phyloP scores from a whole-genome alignment of 1,284 basidiomycete genomes.

The Polyporus tsugae region DNA sequence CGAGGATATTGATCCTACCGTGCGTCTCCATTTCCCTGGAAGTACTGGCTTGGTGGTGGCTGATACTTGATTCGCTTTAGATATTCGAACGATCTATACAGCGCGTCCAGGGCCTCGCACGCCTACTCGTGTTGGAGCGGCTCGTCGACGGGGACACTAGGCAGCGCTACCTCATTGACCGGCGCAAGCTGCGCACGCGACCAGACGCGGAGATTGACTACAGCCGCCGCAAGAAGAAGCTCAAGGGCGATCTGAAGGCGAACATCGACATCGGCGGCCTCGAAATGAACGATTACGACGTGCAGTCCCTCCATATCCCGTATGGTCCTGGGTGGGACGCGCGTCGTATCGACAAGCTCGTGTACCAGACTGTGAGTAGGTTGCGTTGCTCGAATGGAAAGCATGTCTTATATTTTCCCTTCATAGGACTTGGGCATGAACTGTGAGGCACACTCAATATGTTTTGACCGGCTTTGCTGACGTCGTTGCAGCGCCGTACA shows the following conservation, averaged over 20 bases:
- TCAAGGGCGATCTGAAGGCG: conserved; percentile 62
- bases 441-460: conserved; percentile 47
- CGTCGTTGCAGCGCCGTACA: conserved; percentile 55
- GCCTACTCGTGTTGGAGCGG: conserved; percentile 66
- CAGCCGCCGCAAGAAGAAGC: conserved; percentile 41
- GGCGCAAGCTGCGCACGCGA: conserved; percentile 57
- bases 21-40: conserved; percentile 34
- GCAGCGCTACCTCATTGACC: conserved; percentile 52
- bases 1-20: conserved; percentile 62
- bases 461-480: background rate
- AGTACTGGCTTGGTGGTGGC: background rate
- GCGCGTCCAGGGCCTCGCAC: conserved; percentile 62
- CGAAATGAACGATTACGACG: conserved; percentile 69
- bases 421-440: conserved; percentile 61
- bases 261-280: conserved; percentile 50
- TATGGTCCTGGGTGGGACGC: conserved; percentile 71
- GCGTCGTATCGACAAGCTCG: conserved; percentile 61
- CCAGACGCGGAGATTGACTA: conserved; percentile 40
- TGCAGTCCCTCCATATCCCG: conserved; percentile 63
- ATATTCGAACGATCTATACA: conserved; percentile 66
- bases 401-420: background rate
- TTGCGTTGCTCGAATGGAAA: no score
- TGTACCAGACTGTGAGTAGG: conserved; percentile 57
- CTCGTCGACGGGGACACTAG: conserved; percentile 52
- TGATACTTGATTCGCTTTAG: conserved; percentile 39